Percentiles rank a stretch among this genome's conserved stretches.
phyloP scores from a whole-genome alignment of 345 rosid genomes.

The Ceriops zippeliana region DNA sequence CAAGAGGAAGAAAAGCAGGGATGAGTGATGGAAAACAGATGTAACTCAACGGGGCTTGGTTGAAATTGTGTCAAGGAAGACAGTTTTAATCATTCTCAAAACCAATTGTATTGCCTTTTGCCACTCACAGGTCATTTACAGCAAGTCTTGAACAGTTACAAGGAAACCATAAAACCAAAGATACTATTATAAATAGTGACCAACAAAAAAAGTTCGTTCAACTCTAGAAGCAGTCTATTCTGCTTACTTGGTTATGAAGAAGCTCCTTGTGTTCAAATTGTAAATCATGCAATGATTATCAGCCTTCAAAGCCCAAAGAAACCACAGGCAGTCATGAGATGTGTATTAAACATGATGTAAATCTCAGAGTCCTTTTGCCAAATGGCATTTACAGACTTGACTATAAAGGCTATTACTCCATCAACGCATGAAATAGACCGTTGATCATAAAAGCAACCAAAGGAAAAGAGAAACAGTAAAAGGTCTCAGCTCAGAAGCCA shows the following conservation, averaged over 20 bases:
- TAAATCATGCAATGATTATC: neutral
- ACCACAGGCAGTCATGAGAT: neutral
- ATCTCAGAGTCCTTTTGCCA: too few species aligned
- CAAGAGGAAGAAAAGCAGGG: slow-evolving; percentile 1
- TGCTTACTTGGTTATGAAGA: neutral
- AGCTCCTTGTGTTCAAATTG: neutral
- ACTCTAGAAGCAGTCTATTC: neutral
- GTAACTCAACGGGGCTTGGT: neutral
- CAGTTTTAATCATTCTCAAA: neutral
- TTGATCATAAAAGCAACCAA: slow-evolving; percentile 1
- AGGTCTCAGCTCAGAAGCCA: neutral
- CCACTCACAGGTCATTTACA: too few species aligned
- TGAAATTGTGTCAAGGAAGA: neutral
- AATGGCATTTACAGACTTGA: too few species aligned
- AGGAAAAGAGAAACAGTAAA: neutral
- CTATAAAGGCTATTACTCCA: slow-evolving; percentile 5
- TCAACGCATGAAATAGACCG: neutral
- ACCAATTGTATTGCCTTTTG: neutral
- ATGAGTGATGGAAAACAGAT: neutral
- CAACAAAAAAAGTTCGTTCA: too few species aligned
- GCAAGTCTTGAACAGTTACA: too few species aligned
- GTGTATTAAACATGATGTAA: too few species aligned
- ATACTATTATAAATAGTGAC: too few species aligned
- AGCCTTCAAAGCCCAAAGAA: neutral
- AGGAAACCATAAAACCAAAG: too few species aligned